These are phyloP conservation scores for Senna tora DNA, from an alignment of 306 rosid species.

Conservation along the genomic window DNA sequence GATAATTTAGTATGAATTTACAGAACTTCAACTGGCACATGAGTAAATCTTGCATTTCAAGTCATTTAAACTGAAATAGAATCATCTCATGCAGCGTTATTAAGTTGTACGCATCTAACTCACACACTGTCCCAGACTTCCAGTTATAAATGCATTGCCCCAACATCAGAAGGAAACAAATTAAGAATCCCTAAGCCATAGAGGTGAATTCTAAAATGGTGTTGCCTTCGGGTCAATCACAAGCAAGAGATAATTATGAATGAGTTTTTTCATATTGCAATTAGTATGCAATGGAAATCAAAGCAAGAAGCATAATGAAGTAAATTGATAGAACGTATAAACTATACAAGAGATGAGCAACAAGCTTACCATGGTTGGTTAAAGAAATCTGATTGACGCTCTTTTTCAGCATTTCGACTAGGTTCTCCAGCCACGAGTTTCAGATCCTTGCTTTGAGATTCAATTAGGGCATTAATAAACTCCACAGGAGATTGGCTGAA, in stretches of 20 bases:
- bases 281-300: neutral
- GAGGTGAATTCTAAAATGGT: conserved; percentile 8
- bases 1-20: neutral
- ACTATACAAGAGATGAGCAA: conserved; percentile 5
- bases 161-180: conserved; percentile 6
- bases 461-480: conserved; percentile 83
- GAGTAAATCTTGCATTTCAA: conserved; percentile 9
- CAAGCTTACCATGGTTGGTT: conserved; percentile 83
- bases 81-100: neutral
- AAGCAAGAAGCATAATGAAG: neutral
- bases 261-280: neutral
- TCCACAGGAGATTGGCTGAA: conserved; percentile 98
- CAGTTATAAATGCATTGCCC: conserved; percentile 1
- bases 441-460: conserved; percentile 91
- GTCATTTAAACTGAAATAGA: conserved; percentile 9
- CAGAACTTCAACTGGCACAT: neutral
- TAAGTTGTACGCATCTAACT: conserved; percentile 10
- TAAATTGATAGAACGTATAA: neutral
- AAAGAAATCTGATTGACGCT: conserved; percentile 85
- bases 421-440: conserved; percentile 86
- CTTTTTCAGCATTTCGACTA: conserved; percentile 83
- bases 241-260: neutral
- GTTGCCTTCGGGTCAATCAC: neutral
- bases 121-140: neutral
- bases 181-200: neutral